A percentile compares a stretch with the other conserved stretches of the same genome.
These are phyloP conservation scores for Candida xyloterini DNA, from an alignment of 805 yeast genomes.

Conservation along the genomic window DNA sequence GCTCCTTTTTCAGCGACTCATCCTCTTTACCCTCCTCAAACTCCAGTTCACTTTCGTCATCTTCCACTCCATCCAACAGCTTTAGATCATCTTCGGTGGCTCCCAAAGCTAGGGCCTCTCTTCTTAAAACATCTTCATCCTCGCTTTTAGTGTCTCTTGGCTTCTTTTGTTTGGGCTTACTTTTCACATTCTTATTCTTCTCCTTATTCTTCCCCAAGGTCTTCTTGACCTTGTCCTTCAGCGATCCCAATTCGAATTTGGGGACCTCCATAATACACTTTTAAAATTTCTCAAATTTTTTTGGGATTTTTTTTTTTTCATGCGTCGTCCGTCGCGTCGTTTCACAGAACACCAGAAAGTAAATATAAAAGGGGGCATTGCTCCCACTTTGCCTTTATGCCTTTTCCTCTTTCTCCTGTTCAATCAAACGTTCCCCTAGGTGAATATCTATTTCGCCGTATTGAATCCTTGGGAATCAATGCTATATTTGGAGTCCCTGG, in stretches of 20 bases:
- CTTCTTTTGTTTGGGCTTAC: constrained; percentile 21
- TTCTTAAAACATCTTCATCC: constrained; percentile 43
- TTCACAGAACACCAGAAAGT: neutral
- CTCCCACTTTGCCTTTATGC: constrained; percentile 2
- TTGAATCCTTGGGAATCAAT: constrained; percentile 52
- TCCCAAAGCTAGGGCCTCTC: constrained; percentile 77
- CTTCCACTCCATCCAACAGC: constrained; percentile 50
- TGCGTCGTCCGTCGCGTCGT: constrained; percentile 12
- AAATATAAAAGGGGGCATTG: neutral
- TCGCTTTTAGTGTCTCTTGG: constrained; percentile 8
- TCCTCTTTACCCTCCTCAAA: constrained; percentile 47
- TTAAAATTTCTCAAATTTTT: constrained; percentile 2
- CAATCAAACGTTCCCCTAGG: constrained; percentile 47
- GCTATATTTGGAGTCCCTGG: constrained; percentile 80
- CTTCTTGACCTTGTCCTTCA: constrained; percentile 61
- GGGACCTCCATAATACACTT: constrained; percentile 39
- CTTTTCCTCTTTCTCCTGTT: constrained; percentile 1
- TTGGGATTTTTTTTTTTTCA: constrained; percentile 6
- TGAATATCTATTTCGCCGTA: constrained; percentile 59
- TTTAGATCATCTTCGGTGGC: constrained; percentile 82
- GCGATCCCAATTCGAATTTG: constrained; percentile 48
- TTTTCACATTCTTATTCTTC: constrained; percentile 13
- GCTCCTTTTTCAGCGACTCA: constrained; percentile 47
- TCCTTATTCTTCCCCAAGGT: constrained; percentile 36
- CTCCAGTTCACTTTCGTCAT: constrained; percentile 51